phyloP scores from a whole-genome alignment of 2,329 filamentous ascomycete species.

The Botrytis galanthina region DNA sequence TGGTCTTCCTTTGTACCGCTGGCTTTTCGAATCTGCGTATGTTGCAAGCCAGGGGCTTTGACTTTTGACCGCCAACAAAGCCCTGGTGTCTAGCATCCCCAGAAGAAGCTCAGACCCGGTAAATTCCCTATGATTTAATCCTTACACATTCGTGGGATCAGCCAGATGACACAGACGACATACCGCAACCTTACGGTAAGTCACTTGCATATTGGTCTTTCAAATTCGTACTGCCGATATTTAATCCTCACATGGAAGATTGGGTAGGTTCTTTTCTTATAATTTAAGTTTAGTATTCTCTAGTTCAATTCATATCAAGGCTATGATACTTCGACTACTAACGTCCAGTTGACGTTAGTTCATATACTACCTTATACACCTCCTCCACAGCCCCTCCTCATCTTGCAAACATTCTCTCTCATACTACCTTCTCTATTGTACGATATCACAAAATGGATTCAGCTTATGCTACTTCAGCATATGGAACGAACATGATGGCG shows the following conservation, averaged over 20 bases:
- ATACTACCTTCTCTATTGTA: conserved; percentile 1
- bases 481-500: conserved; percentile 29
- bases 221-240: conserved; percentile 37
- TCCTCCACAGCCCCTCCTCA: conserved; percentile 16
- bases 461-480: conserved; percentile 24
- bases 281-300: conserved; percentile 26
- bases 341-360: conserved; percentile 24
- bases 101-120: conserved; percentile 38
- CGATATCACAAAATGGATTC: conserved; percentile 33
- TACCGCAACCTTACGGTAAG: conserved; percentile 35
- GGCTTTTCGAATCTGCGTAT: conserved; percentile 31
- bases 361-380: conserved; percentile 14
- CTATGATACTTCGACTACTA: conserved; percentile 27
- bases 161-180: conserved; percentile 40
- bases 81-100: conserved; percentile 30
- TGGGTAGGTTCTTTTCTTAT: conserved; percentile 30
- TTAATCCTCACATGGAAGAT: conserved; percentile 33
- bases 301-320: conserved; percentile 26
- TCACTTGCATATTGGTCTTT: conserved; percentile 36
- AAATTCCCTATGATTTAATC: conserved; percentile 26
- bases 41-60: conserved; percentile 35
- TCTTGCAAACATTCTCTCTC: conserved; percentile 8
- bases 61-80: conserved; percentile 37
- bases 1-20: conserved; percentile 28
- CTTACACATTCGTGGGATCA: conserved; percentile 34